phyloP scores from a whole-genome alignment of 768 basidiomycete species.

The Boletus vinaceobasis region DNA sequence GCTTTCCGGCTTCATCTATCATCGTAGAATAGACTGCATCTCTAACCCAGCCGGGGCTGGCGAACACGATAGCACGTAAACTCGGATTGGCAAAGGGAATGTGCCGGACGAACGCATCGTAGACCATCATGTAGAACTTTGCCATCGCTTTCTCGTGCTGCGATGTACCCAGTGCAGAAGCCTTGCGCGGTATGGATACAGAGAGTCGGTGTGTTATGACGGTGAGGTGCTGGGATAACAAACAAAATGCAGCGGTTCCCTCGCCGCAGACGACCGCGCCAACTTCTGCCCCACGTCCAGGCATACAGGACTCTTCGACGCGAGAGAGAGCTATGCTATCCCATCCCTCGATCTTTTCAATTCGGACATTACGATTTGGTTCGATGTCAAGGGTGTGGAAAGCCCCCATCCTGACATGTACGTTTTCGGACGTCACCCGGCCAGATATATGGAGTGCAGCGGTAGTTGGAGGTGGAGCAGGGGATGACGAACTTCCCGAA shows the following conservation, averaged over 20 bases:
- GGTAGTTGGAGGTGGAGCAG: conserved; percentile 36
- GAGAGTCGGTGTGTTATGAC: conserved; percentile 88
- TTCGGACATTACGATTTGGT: conserved; percentile 82
- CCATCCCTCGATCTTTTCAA: conserved; percentile 88
- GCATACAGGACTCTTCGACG: conserved; percentile 83
- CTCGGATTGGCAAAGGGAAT: conserved; percentile 75
- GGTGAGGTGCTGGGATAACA: conserved; percentile 97
- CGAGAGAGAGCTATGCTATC: conserved; percentile 82
- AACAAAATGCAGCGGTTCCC: conserved; percentile 90
- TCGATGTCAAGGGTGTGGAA: conserved; percentile 95
- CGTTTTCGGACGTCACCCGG: conserved; percentile 80
- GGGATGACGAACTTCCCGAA: conserved; percentile 21
- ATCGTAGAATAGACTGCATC: conserved; percentile 86
- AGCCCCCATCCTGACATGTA: conserved; percentile 86
- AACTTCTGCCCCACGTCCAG: conserved; percentile 94
- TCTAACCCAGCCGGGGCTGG: conserved; percentile 94
- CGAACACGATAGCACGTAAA: conserved; percentile 89
- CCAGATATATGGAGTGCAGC: conserved; percentile 84
- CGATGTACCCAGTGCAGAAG: conserved; percentile 72
- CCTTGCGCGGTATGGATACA: conserved; percentile 86
- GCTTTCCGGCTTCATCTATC: conserved; percentile 72
- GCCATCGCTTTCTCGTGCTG: conserved; percentile 90
- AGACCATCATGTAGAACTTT: conserved; percentile 82
- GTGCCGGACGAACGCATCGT: conserved; percentile 83
- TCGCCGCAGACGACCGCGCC: conserved; percentile 96